Percentiles rank a stretch among this genome's conserved stretches.
These are phyloP conservation scores for Phytopythium helicoides DNA, from an alignment of 352 stramenopile genomes.

Conservation along the genomic window DNA sequence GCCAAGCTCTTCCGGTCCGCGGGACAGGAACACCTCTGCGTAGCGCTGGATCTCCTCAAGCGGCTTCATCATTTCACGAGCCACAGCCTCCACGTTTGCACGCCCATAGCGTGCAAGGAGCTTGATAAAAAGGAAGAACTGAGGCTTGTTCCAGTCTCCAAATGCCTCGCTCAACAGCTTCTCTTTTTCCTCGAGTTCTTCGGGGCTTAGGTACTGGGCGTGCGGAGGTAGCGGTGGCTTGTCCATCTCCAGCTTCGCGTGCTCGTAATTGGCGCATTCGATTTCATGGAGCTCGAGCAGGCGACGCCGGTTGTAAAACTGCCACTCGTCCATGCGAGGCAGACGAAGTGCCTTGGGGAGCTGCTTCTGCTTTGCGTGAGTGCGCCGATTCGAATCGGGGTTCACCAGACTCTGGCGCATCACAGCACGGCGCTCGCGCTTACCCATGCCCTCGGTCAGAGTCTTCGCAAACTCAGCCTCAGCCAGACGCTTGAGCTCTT, in stretches of 20 bases:
- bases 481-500: conserved; percentile 81
- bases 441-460: conserved; percentile 80
- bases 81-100: conserved; percentile 69
- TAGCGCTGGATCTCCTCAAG: conserved; percentile 72
- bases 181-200: conserved; percentile 91
- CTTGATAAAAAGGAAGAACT: conserved; percentile 88
- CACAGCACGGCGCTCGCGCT: conserved; percentile 79
- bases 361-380: conserved; percentile 63
- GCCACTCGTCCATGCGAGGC: conserved; percentile 86
- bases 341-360: conserved; percentile 77
- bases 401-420: conserved; percentile 56
- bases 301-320: conserved; percentile 84
- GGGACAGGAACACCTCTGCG: conserved; percentile 58
- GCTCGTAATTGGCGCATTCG: conserved; percentile 76
- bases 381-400: conserved; percentile 45
- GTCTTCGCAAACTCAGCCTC: conserved; percentile 80
- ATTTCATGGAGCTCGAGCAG: conserved; percentile 83
- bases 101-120: conserved; percentile 77
- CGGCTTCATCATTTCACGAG: conserved; percentile 81
- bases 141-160: conserved; percentile 86
- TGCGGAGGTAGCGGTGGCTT: conserved; percentile 72
- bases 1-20: conserved; percentile 66
- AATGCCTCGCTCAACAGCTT: conserved; percentile 85
- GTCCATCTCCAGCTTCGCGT: conserved; percentile 70
- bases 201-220: conserved; percentile 77